Percentiles rank a stretch among this genome's conserved stretches.
phyloP scores from a whole-genome alignment of 345 rosid genomes.

The Erucastrum elatum region DNA sequence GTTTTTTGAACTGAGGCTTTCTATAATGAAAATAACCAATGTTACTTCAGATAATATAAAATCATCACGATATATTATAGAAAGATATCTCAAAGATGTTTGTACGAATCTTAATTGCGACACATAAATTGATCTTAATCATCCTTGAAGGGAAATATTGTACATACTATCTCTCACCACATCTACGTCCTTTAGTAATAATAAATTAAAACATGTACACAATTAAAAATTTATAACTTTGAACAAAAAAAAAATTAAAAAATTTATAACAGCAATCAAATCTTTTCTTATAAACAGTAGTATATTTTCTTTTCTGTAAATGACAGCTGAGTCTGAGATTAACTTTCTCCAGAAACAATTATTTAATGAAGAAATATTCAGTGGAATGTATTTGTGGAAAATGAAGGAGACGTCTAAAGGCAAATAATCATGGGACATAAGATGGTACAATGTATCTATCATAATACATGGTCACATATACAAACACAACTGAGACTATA shows the following conservation, averaged over 20 bases:
- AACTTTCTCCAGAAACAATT: not conserved
- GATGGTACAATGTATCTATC: conserved; percentile 17
- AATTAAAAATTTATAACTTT: not conserved
- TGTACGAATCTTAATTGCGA: not conserved
- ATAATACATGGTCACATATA: conserved; percentile 14
- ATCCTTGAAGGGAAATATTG: not conserved
- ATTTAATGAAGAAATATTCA: not conserved
- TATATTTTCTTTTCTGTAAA: not conserved
- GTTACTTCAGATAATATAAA: not conserved
- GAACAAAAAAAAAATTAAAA: too few relatives aligned
- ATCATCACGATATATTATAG: not conserved
- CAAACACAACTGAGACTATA: not conserved
- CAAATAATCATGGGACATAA: conserved; percentile 16
- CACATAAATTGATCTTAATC: not conserved
- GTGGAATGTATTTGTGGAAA: not conserved
- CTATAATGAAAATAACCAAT: too few relatives aligned
- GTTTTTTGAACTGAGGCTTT: too few relatives aligned
- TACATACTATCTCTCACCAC: not conserved
- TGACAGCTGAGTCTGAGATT: not conserved
- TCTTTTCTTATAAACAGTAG: not conserved
- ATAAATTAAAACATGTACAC: not conserved
- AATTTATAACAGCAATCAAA: not conserved
- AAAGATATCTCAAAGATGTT: not conserved
- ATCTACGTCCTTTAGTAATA: not conserved
- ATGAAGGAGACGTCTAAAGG: not conserved